A percentile compares a stretch with the other conserved stretches of the same genome.
Conservation (phyloP, 78 protist species). For the Fonticula alba region DNA sequence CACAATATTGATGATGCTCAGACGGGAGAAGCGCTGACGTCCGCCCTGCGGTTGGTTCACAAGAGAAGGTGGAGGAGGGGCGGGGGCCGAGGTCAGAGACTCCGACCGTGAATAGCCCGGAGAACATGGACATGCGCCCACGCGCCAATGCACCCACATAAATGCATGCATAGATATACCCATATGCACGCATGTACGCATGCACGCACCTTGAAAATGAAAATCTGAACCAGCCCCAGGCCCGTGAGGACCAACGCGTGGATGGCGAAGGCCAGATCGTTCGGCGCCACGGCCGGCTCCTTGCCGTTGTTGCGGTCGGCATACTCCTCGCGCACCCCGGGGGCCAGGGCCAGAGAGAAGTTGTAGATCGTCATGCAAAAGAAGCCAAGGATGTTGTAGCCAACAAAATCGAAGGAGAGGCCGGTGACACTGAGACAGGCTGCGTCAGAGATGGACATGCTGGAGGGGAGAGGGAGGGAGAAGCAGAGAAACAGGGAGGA, state of each 20-base stretch:
- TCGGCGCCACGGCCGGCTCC: constrained; percentile 1
- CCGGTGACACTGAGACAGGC: too few relatives aligned
- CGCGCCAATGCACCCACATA: too few relatives aligned
- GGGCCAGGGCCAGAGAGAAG: background rate
- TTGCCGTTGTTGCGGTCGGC: background rate
- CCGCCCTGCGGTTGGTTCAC: constrained; percentile 8
- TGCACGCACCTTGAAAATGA: constrained; percentile 10
- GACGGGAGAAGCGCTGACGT: background rate
- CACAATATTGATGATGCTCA: background rate
- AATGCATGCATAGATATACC: too few relatives aligned
- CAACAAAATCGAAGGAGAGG: constrained; percentile 13
- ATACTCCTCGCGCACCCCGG: constrained; percentile 4
- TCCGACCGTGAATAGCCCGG: too few relatives aligned
- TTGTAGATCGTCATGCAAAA: constrained; percentile 16
- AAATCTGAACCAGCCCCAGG: constrained; percentile 3
- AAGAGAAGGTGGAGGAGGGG: too few relatives aligned
- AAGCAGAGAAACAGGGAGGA: too few relatives aligned
- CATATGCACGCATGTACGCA: too few relatives aligned
- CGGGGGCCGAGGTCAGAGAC: too few relatives aligned
- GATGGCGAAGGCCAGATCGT: constrained; percentile 30
- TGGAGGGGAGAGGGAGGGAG: too few relatives aligned
- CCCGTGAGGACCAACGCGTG: constrained; percentile 21
- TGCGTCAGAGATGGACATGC: too few relatives aligned
- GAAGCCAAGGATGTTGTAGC: constrained; percentile 19
- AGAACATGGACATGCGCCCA: too few relatives aligned